Conservation (phyloP, 495 filamentous ascomycete genomes). For the Penicillium coprophilum region DNA sequence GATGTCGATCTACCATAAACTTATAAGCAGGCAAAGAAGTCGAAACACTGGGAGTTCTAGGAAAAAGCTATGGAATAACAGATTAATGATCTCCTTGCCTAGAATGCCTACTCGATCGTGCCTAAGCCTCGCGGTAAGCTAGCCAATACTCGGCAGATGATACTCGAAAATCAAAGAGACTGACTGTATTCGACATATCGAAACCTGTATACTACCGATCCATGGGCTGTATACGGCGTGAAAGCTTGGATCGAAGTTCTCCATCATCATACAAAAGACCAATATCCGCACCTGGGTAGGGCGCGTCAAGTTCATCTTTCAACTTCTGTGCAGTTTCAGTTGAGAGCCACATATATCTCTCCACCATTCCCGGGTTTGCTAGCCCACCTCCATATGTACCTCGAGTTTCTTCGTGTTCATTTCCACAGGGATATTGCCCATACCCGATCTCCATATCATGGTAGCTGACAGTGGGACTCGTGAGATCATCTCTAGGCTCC, state of each 20-base stretch:
- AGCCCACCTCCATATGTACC: conserved; percentile 15
- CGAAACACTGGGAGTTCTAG: no score
- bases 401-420: conserved; percentile 12
- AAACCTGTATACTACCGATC: background rate
- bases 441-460: conserved; percentile 15
- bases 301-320: conserved; percentile 14
- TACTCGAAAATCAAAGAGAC: no score
- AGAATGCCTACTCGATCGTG: no score
- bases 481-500: conserved; percentile 17
- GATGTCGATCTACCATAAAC: no score
- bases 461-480: conserved; percentile 14
- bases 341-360: conserved; percentile 23
- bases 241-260: conserved; percentile 11
- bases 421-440: conserved; percentile 13
- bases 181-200: background rate
- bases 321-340: conserved; percentile 21
- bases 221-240: conserved; percentile 18
- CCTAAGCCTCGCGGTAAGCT: no score
- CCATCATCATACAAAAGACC: conserved; percentile 18
- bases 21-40: no score
- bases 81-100: no score
- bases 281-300: conserved; percentile 18
- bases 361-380: conserved; percentile 14
- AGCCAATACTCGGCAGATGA: no score
- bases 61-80: no score